Base-by-base conservation (phyloP, 305 asterid genomes). In the Fraxinus ornus region DNA sequence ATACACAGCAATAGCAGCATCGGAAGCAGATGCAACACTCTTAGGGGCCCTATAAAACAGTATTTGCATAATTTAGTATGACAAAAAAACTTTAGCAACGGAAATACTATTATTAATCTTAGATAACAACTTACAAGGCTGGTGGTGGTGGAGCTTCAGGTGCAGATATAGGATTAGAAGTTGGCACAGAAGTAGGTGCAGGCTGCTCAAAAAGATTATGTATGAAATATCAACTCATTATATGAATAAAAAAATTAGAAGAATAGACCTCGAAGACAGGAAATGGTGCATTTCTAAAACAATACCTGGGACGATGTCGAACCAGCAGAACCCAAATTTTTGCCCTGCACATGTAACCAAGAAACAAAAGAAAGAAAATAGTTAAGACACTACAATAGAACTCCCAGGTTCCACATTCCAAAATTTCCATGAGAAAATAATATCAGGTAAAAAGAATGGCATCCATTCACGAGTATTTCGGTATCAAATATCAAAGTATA, bases 281-380 rank as follows among this genome's bases (percentile, higher is more conserved):
- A 64, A 15, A 84, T 0, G 8, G 55, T 9, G 73, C 24, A 77
- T 64, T 68, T 75, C 74, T 7, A 79, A 22, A 78, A 52, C 80
- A 44, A 66, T 82, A 95, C 97, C 94, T 90, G 98, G 74, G 91
- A 87, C 44, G 95, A 84, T 19, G 94, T 85, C 32, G 97, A 88
- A 77, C 92, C 91, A 85, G 90, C 86, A 77, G 97, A 87, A 30
- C 88, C 83, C 79, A 75, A 75, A 72, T 87, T 83, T 89, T 95
- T 93, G 83, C 92, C 90, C 98, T 95, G 88, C 83, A 77, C 60
- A 86, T 52, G 36, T 28, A 76, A 52, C 76, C 70, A 78, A 75
- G 44, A 17, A 80, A 41, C 60, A 74, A 47, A 82, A 62, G 81
- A 35, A 75, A 57, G 68, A 7, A 7, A 72, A 30, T 21, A 75